Percentiles rank a stretch among this genome's conserved stretches.
Conservation (phyloP, 768 basidiomycete genomes). For the Leccinum incarnatum region DNA sequence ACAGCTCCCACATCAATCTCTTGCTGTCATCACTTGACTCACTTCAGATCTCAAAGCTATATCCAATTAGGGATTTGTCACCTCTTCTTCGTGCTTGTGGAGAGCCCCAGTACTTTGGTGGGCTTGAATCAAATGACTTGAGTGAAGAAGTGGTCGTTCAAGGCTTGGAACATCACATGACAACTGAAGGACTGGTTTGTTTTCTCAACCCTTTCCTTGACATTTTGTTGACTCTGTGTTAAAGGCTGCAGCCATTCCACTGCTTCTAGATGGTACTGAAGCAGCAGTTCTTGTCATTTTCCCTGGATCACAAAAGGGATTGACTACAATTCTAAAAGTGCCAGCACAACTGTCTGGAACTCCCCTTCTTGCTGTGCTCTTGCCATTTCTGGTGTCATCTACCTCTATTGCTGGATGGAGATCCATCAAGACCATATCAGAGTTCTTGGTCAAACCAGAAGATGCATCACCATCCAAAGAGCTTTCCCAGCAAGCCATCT, state of each 20-base stretch:
- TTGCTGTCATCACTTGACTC: constrained; percentile 40
- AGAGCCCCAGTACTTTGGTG: constrained; percentile 51
- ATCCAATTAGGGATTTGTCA: constrained; percentile 46
- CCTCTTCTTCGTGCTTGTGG: constrained; percentile 49
- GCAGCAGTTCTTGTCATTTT: constrained; percentile 60
- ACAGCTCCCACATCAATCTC: constrained; percentile 50
- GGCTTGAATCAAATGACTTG: constrained; percentile 40
- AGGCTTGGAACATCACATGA: constrained; percentile 46
- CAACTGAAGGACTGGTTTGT: constrained; percentile 45
- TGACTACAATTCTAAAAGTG: constrained; percentile 42
- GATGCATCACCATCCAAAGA: not conserved
- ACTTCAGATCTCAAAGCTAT: constrained; percentile 46
- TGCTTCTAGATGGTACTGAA: constrained; percentile 44
- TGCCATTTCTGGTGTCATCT: constrained; percentile 26
- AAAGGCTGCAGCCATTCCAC: constrained; percentile 50
- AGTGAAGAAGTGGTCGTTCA: constrained; percentile 40
- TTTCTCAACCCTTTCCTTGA: not conserved
- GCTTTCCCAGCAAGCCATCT: constrained; percentile 9
- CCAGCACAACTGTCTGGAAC: constrained; percentile 27
- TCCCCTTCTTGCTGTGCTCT: constrained; percentile 24
- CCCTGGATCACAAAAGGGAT: constrained; percentile 34
- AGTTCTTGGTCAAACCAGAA: constrained; percentile 2
- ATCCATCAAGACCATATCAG: constrained; percentile 7
- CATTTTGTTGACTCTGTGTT: constrained; percentile 1
- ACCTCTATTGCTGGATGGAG: constrained; percentile 17